Conservation (phyloP, 805 yeast species). For the Candida glaebosa region DNA sequence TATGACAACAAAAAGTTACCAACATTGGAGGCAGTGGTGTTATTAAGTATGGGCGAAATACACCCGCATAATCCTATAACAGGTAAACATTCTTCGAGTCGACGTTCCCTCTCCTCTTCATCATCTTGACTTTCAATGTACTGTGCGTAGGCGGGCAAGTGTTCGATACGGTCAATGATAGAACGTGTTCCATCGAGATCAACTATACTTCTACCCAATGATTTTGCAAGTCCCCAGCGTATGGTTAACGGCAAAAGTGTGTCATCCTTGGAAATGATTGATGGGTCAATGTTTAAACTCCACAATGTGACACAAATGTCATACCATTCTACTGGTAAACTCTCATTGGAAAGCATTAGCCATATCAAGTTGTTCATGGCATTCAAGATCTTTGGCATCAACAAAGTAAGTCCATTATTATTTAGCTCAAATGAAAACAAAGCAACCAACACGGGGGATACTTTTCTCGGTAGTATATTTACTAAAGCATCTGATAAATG, state of each 20-base stretch:
- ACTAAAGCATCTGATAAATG: constrained; percentile 17
- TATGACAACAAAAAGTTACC: constrained; percentile 42
- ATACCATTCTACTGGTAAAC: constrained; percentile 40
- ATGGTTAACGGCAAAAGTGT: constrained; percentile 17
- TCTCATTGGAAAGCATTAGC: constrained; percentile 40
- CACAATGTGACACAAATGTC: constrained; percentile 24
- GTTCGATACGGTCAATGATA: background rate
- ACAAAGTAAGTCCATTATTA: constrained; percentile 25
- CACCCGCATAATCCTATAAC: constrained; percentile 52
- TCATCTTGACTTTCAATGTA: background rate
- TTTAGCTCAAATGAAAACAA: constrained; percentile 34
- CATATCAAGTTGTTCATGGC: constrained; percentile 72
- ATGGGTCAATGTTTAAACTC: constrained; percentile 21
- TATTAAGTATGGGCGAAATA: constrained; percentile 45
- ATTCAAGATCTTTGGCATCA: constrained; percentile 54
- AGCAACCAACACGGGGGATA: constrained; percentile 32
- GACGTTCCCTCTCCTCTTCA: constrained; percentile 8
- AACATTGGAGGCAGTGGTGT: constrained; percentile 42
- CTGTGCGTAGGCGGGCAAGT: background rate
- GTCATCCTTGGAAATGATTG: constrained; percentile 11
- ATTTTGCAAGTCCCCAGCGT: constrained; percentile 36
- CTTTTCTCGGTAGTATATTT: constrained; percentile 17
- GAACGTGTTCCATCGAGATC: background rate
- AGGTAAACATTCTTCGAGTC: constrained; percentile 40
- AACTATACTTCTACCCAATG: constrained; percentile 26